Percentiles rank a stretch among this genome's conserved stretches.
These are phyloP conservation scores for Canna indica DNA, from an alignment of 176 grass and related monocot species.

Conservation along the genomic window DNA sequence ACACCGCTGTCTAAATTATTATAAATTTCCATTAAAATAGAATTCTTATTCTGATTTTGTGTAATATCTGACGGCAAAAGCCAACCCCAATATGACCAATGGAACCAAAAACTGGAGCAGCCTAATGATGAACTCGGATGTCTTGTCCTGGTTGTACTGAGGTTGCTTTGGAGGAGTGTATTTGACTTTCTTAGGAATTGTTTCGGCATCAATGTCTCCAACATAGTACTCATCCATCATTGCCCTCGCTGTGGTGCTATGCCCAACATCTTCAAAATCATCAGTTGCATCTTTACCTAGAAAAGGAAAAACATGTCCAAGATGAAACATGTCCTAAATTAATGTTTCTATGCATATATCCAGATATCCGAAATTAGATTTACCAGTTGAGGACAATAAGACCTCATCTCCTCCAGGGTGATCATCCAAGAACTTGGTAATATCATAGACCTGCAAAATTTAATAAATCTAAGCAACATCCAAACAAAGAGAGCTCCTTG, in stretches of 20 bases:
- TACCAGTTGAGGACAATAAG: slow-evolving; percentile 83
- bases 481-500: not conserved
- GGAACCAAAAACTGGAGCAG: slow-evolving; percentile 19
- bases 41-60: slow-evolving; percentile 6
- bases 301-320: not conserved
- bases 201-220: slow-evolving; percentile 24
- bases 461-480: not conserved
- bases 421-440: slow-evolving; percentile 94
- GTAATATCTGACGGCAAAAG: slow-evolving; percentile 13
- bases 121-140: slow-evolving; percentile 5
- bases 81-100: slow-evolving; percentile 8
- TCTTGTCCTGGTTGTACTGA: slow-evolving; percentile 20
- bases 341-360: not conserved
- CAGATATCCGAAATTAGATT: not conserved
- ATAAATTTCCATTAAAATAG: not conserved
- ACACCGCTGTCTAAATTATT: not conserved
- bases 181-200: slow-evolving; percentile 17
- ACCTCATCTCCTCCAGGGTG: slow-evolving; percentile 97
- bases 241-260: slow-evolving; percentile 2
- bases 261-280: slow-evolving; percentile 2
- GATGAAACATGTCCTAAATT: not conserved
- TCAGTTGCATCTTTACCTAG: slow-evolving; percentile 1
- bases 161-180: slow-evolving; percentile 13
- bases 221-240: slow-evolving; percentile 32
- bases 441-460: slow-evolving; percentile 63